Base-by-base conservation (phyloP, 352 stramenopile genomes). In the Globisporangium radiosum region DNA sequence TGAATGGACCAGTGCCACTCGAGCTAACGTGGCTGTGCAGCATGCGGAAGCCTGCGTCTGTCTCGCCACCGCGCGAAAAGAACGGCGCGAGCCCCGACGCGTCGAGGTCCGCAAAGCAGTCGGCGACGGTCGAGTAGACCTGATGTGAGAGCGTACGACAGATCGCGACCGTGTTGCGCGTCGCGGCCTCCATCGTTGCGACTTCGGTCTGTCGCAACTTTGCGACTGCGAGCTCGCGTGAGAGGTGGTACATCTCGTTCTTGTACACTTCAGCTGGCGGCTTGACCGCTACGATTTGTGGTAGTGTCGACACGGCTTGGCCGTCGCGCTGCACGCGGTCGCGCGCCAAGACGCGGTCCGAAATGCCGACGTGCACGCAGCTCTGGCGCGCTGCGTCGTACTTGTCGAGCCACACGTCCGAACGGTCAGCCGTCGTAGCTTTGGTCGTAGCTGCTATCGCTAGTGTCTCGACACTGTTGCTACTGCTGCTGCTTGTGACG, bases 291-390 rank as follows among this genome's bases (percentile, higher is more conserved):
- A 73, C 59, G 7, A 75, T 8, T 44, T 44, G 7, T 44, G 40
- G 40, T 8, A 44, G 52, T n/a, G 59, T 56, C 9, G 69, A 47
- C 10, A 78, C 53, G 3, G 61, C 54, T 17, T 68, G 47, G 0
- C 43, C 53, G 55, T 60, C 55, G 13, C 50, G 61, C 15, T 52
- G 47, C 37, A 73, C 60, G 37, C 68, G 59, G 37, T 90, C 70
- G 15, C 80, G 70, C 33, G 88, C 75, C 2, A 88, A 50, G 19
- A 90, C 65, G 8, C 81, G 76, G 62, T 88, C 78, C 25, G 81
- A 88, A 17, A 90, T 87, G 4, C 78, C 81, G 9, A 74, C 71
- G 38, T 90, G 78, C 33, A 90, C 76, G 60, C 78, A 88, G 55
- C 73, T 81, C 63, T 90, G 81, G 14, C 81, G 68, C 36, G 73